Conservation (phyloP, 495 filamentous ascomycete genomes). For the Chaetomidium leptoderma region DNA sequence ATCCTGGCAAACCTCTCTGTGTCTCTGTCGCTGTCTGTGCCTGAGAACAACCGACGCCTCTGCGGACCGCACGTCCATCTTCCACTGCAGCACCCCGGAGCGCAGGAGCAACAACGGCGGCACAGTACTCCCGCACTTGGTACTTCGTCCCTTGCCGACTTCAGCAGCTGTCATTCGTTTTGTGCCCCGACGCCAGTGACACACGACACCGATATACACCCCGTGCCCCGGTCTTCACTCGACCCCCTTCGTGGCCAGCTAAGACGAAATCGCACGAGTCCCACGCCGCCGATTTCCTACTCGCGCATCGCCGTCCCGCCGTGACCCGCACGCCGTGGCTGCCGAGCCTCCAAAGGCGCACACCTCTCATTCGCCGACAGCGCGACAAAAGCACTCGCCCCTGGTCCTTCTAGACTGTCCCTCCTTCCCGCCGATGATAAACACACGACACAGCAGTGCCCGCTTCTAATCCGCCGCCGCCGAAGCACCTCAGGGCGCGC, state of each 20-base stretch:
- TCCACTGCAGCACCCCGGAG: neutral
- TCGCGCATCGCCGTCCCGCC: neutral
- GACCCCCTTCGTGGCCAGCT: constrained; percentile 7
- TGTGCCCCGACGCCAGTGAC: neutral
- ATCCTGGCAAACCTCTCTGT: constrained; percentile 13
- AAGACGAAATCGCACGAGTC: neutral
- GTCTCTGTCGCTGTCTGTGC: neutral
- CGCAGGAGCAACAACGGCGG: neutral
- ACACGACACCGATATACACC: neutral
- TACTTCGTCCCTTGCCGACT: neutral
- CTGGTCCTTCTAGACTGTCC: neutral
- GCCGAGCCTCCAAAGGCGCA: neutral
- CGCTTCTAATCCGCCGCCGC: constrained; percentile 13
- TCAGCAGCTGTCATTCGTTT: neutral
- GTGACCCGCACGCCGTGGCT: neutral
- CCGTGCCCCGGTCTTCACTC: neutral
- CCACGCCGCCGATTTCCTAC: neutral
- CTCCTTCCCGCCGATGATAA: constrained; percentile 36
- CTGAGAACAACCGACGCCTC: constrained; percentile 2
- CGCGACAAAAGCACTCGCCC: neutral
- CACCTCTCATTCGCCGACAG: neutral
- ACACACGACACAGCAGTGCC: constrained; percentile 23
- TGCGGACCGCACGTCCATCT: neutral
- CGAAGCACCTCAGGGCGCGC: constrained; percentile 26
- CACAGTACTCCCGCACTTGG: neutral